Evolutionary conservation across 139 green algal species (phyloP).

Genomic region (Limnomonas spitsbergensis): DNA sequence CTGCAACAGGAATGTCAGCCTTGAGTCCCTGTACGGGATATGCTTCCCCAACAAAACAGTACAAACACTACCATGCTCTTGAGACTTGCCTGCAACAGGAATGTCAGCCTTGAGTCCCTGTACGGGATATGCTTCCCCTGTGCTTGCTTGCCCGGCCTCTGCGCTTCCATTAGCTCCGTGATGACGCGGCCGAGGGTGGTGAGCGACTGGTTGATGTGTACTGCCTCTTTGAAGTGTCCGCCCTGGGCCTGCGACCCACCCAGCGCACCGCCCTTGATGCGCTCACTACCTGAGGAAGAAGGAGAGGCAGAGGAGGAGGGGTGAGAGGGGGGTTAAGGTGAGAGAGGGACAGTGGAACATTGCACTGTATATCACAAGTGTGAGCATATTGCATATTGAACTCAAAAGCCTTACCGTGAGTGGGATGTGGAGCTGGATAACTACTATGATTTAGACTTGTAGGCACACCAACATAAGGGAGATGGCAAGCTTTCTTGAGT

Average conservation of each 20-base stretch:
- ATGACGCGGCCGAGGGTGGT: constrained; percentile 92
- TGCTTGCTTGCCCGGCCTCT: constrained; percentile 33
- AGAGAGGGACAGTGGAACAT: no score
- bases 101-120: constrained; percentile 93
- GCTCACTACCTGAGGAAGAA: constrained; percentile 75
- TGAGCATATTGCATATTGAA: no score
- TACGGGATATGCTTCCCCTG: constrained; percentile 85
- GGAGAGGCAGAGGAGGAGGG: background rate
- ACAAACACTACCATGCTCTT: no score
- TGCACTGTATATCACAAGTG: no score
- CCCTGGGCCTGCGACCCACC: constrained; percentile 70
- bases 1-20: no score
- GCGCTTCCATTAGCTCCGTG: constrained; percentile 71
- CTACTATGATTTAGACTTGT: no score
- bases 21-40: no score
- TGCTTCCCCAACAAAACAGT: no score
- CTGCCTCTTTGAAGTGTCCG: constrained; percentile 84
- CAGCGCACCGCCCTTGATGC: constrained; percentile 48
- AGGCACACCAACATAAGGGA: no score
- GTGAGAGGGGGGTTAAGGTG: background rate
- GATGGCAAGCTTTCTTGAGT: no score
- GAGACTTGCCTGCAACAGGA: constrained; percentile 89
- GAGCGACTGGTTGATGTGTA: constrained; percentile 93
- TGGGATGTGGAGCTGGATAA: no score
- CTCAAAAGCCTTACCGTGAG: no score